Percentiles rank a stretch among this genome's conserved stretches.
Conservation (phyloP, 2,329 filamentous ascomycete species). For the Xylariaceae sp. region DNA sequence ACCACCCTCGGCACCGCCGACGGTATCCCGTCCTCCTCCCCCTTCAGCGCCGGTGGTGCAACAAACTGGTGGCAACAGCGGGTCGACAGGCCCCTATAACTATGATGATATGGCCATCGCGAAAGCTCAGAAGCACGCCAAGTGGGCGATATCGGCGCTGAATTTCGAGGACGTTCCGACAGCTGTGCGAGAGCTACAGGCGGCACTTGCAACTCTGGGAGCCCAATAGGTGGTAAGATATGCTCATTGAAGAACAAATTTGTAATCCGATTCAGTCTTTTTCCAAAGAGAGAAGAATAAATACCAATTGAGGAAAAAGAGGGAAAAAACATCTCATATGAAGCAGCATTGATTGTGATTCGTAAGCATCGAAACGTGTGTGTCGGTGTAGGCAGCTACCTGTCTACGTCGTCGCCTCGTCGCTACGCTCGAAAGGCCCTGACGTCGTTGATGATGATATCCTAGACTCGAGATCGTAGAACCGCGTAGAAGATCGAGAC, state of each 20-base stretch:
- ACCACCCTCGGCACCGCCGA: slow-evolving; percentile 24
- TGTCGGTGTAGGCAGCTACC: too few species aligned
- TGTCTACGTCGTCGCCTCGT: too few species aligned
- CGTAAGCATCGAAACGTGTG: too few species aligned
- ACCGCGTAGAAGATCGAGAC: too few species aligned
- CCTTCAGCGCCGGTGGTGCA: slow-evolving; percentile 14
- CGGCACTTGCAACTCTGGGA: slow-evolving; percentile 67
- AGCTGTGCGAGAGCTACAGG: slow-evolving; percentile 75
- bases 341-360: too few species aligned
- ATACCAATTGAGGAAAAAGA: too few species aligned
- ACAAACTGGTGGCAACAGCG: slow-evolving; percentile 26
- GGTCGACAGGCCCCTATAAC: slow-evolving; percentile 38
- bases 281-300: background rate
- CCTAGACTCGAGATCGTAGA: too few species aligned
- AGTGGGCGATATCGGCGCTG: slow-evolving; percentile 92
- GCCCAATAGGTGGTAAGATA: slow-evolving; percentile 42
- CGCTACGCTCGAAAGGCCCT: too few species aligned
- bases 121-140: slow-evolving; percentile 88
- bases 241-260: background rate
- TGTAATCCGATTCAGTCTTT: background rate
- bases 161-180: slow-evolving; percentile 96
- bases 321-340: too few species aligned
- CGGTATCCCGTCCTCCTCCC: slow-evolving; percentile 13
- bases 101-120: slow-evolving; percentile 66
- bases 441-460: too few species aligned